Conservation (phyloP, 805 yeast species). For the Kodamaea kakaduensis region DNA sequence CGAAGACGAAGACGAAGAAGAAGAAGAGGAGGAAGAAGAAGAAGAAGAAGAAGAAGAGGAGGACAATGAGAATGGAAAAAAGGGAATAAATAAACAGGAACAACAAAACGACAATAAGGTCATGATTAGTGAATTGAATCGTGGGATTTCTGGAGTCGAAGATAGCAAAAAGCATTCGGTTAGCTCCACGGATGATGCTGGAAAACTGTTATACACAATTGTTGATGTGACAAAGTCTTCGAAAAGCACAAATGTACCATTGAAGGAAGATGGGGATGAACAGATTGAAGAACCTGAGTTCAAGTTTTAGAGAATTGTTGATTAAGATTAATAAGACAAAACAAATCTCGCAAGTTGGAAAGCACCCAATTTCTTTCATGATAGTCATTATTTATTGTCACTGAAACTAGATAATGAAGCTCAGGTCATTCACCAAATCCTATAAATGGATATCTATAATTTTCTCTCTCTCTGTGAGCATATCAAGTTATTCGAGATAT, state of each 20-base stretch:
- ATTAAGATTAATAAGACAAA: too few relatives aligned
- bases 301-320: background rate
- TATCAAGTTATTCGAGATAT: too few relatives aligned
- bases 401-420: too few relatives aligned
- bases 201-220: constrained; percentile 20
- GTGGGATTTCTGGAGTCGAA: background rate
- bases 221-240: constrained; percentile 16
- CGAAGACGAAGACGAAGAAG: constrained; percentile 43
- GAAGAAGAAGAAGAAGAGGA: constrained; percentile 39
- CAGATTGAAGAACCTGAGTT: background rate
- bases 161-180: too few relatives aligned
- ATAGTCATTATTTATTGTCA: too few relatives aligned
- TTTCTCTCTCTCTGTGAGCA: too few relatives aligned
- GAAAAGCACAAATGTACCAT: background rate
- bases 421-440: too few relatives aligned
- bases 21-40: constrained; percentile 21
- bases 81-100: constrained; percentile 40
- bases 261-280: too few relatives aligned
- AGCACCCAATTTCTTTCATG: too few relatives aligned
- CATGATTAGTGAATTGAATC: constrained; percentile 13
- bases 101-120: constrained; percentile 8
- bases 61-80: constrained; percentile 21
- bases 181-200: too few relatives aligned
- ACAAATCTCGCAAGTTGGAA: too few relatives aligned
- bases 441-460: too few relatives aligned